A percentile compares a stretch with the other conserved stretches of the same genome.
Evolutionary conservation across 2,329 filamentous ascomycete genomes (phyloP).

Genomic region (Grosmannia serpens): DNA sequence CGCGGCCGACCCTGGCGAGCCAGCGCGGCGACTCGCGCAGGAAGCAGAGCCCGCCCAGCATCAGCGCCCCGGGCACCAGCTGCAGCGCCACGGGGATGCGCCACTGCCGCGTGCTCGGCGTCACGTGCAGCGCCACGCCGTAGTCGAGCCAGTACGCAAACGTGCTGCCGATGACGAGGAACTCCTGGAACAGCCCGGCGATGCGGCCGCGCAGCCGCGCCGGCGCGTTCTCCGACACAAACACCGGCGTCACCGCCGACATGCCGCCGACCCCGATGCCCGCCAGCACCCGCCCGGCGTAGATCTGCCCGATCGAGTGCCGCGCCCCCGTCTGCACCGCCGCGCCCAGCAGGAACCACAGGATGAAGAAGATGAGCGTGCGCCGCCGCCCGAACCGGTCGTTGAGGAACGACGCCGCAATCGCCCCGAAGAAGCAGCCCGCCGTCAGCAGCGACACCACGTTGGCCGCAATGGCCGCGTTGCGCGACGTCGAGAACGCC

Average conservation of each 20-base stretch:
- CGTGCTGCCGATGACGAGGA: constrained; percentile 31
- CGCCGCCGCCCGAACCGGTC: constrained; percentile 3
- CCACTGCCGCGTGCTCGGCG: constrained; percentile 30
- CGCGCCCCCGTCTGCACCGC: constrained; percentile 4
- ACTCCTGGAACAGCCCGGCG: constrained; percentile 32
- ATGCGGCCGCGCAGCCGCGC: constrained; percentile 31
- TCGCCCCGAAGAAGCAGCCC: neutral
- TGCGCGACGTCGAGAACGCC: constrained; percentile 44
- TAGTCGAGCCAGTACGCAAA: constrained; percentile 33
- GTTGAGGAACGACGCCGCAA: neutral
- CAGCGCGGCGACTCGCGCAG: constrained; percentile 67
- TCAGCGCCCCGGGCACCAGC: constrained; percentile 52
- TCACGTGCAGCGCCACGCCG: constrained; percentile 26
- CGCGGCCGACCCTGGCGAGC: constrained; percentile 61
- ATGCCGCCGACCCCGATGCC: constrained; percentile 25
- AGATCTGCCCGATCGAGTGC: constrained; percentile 16
- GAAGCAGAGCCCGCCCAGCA: constrained; percentile 50
- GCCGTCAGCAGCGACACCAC: constrained; percentile 2
- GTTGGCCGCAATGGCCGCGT: neutral
- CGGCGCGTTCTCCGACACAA: constrained; percentile 33
- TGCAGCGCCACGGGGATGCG: constrained; percentile 41
- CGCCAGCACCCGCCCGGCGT: constrained; percentile 23
- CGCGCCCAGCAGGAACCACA: constrained; percentile 5
- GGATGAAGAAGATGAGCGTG: constrained; percentile 2
- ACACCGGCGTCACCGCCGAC: constrained; percentile 32